phyloP scores from a whole-genome alignment of 169 alveolate species.

The Babesia ovis region DNA sequence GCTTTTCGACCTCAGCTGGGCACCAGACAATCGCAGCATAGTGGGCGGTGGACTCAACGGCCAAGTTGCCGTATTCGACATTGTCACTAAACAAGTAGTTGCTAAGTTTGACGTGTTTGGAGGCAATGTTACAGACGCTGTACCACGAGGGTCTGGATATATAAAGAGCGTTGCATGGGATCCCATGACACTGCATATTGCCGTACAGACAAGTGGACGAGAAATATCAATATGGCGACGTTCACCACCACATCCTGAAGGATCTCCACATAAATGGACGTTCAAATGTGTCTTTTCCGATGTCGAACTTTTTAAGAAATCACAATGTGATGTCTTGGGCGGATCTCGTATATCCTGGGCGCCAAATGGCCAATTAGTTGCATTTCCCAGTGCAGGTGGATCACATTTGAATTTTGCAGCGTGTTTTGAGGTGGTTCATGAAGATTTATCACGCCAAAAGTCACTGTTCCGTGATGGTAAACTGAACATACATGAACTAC shows the following conservation, averaged over 20 bases:
- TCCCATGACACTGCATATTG: constrained; percentile 66
- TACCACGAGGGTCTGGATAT: constrained; percentile 39
- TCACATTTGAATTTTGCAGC: constrained; percentile 33
- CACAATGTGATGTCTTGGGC: constrained; percentile 59
- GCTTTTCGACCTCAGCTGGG: constrained; percentile 71
- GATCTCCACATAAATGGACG: constrained; percentile 62
- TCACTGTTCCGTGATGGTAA: neutral
- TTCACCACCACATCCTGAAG: constrained; percentile 60
- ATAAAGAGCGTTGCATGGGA: constrained; percentile 71
- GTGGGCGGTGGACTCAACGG: constrained; percentile 74
- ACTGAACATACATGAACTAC: constrained; percentile 19
- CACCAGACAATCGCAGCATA: constrained; percentile 68
- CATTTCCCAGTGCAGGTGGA: constrained; percentile 56
- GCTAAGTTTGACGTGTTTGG: constrained; percentile 63
- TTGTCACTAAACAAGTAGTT: constrained; percentile 64
- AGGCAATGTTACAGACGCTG: constrained; percentile 3
- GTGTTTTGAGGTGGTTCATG: constrained; percentile 57
- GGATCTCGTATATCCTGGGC: constrained; percentile 71
- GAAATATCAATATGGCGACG: constrained; percentile 64
- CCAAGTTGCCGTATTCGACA: constrained; percentile 68
- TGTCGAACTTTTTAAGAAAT: constrained; percentile 25
- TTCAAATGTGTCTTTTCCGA: constrained; percentile 42
- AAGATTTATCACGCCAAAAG: constrained; percentile 3
- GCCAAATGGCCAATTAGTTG: constrained; percentile 65
- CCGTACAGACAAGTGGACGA: constrained; percentile 59